Evolutionary conservation across 768 basidiomycete genomes (phyloP).

Genomic region (Lactifluus volemus): DNA sequence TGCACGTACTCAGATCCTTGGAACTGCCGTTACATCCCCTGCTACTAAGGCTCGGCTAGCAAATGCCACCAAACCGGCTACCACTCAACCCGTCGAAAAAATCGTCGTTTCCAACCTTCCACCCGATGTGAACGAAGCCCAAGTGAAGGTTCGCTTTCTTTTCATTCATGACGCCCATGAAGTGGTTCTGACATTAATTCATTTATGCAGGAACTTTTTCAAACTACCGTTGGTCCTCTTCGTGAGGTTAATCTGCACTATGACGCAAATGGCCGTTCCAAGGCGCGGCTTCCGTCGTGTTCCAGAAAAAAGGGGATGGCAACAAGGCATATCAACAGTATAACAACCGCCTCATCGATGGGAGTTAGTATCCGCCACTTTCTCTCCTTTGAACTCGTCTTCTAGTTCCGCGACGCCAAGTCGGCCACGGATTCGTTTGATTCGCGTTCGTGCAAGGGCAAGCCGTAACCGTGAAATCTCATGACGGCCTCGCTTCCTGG

Average conservation of each 20-base stretch:
- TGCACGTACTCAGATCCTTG: constrained; percentile 52
- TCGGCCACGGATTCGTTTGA: constrained; percentile 19
- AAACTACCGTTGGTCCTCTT: constrained; percentile 80
- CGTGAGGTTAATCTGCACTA: constrained; percentile 79
- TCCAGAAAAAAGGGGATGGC: constrained; percentile 81
- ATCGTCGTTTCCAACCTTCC: constrained; percentile 96
- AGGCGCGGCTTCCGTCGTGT: constrained; percentile 81
- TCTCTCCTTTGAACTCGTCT: constrained; percentile 25
- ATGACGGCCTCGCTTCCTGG: constrained; percentile 9
- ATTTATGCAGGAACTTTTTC: constrained; percentile 75
- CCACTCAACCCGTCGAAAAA: constrained; percentile 58
- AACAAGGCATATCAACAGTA: constrained; percentile 89
- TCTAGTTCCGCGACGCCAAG: constrained; percentile 17
- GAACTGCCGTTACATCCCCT: constrained; percentile 40
- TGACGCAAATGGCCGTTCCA: constrained; percentile 78
- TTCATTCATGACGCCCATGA: neutral
- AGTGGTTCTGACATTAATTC: neutral
- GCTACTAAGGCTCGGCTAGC: constrained; percentile 44
- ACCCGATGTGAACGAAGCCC: constrained; percentile 82
- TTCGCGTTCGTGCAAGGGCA: constrained; percentile 16
- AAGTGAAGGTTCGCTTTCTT: constrained; percentile 68
- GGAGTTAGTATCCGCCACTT: constrained; percentile 88
- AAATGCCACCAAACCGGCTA: constrained; percentile 31
- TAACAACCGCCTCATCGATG: constrained; percentile 99
- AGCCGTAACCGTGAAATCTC: constrained; percentile 1